Evolutionary conservation across 306 rosid genomes (phyloP), one percentile per base, ranked within the genome.

Genomic region (Sophora flavescens): DNA sequence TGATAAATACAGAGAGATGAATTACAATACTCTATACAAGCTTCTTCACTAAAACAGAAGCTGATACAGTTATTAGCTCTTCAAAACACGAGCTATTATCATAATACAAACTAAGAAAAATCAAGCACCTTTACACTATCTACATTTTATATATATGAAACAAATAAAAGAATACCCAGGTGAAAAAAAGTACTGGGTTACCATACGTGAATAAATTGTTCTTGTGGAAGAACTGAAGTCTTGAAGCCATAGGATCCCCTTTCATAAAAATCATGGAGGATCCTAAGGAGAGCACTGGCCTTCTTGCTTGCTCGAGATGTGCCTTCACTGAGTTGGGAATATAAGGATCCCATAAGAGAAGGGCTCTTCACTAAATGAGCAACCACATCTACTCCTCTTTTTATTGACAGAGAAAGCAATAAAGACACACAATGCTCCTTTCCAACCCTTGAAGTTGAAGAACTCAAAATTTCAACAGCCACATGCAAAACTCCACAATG

Each of bases 191-290:
- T 28, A 44, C 54, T 53, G 82, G 91, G 88, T 78, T 86, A 94
- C 95, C 93, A 72, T 8, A 78, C 91, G 47, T 81, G 91, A 77
- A 92, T 71, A 5, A 63, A 81, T 68, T 84, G 89, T 54, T 90
- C 96, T 68, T 62, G 93, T 12, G 86, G 80, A 86, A 66, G 87
- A 51, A 77, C 81, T 3, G 79, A 77, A 75, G 63, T 16, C 58
- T 56, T 80, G 54, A 85, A 81, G 22, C 82, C 84, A 67, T 90
- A 82, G 51, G 91, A 74, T 54, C 86, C 82, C 76, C 82, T 86
- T 72, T 92, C 97, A 11, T 8, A 44, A 81, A 82, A 89, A 51
- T 86, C 91, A 57, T 94, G 96, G 54, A 92, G 88, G 79, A 89
- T 41, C 74, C 79, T 86, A 63, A 94, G 87, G 58, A 94, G 88